These are phyloP conservation scores for Serendipita indica DNA, from an alignment of 768 basidiomycete species.

Conservation along the genomic window DNA sequence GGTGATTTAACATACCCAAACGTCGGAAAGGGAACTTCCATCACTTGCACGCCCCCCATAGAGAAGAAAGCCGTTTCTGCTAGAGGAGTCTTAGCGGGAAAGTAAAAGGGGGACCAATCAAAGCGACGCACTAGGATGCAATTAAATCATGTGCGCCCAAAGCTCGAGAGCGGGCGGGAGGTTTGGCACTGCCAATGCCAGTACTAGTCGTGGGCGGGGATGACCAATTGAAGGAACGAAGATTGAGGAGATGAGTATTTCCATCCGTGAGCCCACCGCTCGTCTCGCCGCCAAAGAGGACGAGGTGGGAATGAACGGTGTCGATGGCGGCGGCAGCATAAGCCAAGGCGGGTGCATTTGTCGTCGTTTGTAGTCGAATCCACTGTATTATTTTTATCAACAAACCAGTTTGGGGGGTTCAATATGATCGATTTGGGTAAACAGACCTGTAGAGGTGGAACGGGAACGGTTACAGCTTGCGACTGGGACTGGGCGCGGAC, in stretches of 20 bases:
- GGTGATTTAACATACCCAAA: constrained; percentile 42
- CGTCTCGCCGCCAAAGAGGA: constrained; percentile 16
- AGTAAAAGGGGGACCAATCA: constrained; percentile 13
- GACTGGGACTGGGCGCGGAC: too few species aligned
- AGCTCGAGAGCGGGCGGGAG: constrained; percentile 50
- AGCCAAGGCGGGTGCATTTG: background rate
- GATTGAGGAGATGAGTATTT: constrained; percentile 36
- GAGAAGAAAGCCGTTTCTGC: constrained; percentile 59
- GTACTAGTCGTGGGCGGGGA: constrained; percentile 40
- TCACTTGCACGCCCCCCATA: constrained; percentile 53
- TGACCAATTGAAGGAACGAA: constrained; percentile 45
- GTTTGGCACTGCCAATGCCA: constrained; percentile 21
- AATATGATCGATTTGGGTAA: too few species aligned
- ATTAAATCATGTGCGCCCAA: constrained; percentile 56
- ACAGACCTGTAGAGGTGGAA: constrained; percentile 5
- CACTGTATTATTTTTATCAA: background rate
- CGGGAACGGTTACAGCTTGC: background rate
- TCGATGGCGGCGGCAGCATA: constrained; percentile 11
- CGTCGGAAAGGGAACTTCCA: constrained; percentile 44
- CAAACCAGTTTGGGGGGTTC: background rate
- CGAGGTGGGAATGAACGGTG: constrained; percentile 10
- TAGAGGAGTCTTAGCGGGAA: constrained; percentile 20
- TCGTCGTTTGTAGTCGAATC: constrained; percentile 4
- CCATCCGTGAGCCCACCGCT: constrained; percentile 13
- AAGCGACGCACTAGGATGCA: constrained; percentile 63